These are phyloP conservation scores for Farysia itapuensis DNA, from an alignment of 1,284 basidiomycete species.

Conservation along the genomic window DNA sequence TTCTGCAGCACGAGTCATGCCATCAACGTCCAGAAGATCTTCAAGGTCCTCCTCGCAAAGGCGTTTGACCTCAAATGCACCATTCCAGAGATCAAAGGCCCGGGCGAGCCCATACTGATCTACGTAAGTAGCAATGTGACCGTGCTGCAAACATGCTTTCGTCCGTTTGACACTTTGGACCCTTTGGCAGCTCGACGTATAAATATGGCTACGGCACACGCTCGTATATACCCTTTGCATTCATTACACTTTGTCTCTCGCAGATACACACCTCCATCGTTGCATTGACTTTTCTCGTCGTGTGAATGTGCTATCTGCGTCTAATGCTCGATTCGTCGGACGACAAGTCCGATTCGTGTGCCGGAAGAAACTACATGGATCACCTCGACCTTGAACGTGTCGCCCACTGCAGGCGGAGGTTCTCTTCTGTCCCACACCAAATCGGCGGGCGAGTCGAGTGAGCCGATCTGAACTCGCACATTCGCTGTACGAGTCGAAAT, in stretches of 20 bases:
- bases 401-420: slow-evolving; percentile 4
- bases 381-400: slow-evolving; percentile 9
- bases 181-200: neutral
- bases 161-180: too few species aligned
- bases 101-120: slow-evolving; percentile 45
- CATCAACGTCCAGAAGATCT: slow-evolving; percentile 82
- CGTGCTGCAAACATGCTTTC: too few species aligned
- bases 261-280: too few species aligned
- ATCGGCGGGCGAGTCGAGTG: slow-evolving; percentile 27
- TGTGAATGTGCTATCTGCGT: too few species aligned
- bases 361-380: slow-evolving; percentile 19
- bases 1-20: slow-evolving; percentile 97
- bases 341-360: slow-evolving; percentile 11
- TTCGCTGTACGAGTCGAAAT: slow-evolving; percentile 5
- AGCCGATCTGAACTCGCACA: slow-evolving; percentile 26
- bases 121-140: slow-evolving; percentile 17
- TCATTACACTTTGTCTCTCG: neutral
- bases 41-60: slow-evolving; percentile 69
- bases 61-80: slow-evolving; percentile 54
- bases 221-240: too few species aligned
- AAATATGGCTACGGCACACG: too few species aligned
- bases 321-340: slow-evolving; percentile 11
- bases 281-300: too few species aligned
- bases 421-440: slow-evolving; percentile 18
- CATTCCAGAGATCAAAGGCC: slow-evolving; percentile 49